These are phyloP conservation scores for Colletotrichum orchidophilum DNA, from an alignment of 2,329 filamentous ascomycete species.

Conservation along the genomic window DNA sequence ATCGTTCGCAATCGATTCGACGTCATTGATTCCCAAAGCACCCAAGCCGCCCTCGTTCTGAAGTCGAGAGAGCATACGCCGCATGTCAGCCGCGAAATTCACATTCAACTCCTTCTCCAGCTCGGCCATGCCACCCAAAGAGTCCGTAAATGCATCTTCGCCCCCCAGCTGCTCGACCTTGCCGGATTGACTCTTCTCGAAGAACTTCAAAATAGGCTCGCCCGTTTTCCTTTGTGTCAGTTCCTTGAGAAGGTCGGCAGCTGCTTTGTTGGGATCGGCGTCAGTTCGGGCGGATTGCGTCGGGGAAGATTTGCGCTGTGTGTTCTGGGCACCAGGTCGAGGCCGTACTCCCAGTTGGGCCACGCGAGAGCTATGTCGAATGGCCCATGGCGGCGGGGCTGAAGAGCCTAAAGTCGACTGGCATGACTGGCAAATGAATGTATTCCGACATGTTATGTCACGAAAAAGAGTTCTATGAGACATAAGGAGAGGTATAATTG, in stretches of 20 bases:
- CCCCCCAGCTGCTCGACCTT: conserved; percentile 48
- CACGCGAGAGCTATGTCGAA: conserved; percentile 45
- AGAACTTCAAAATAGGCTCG: conserved; percentile 51
- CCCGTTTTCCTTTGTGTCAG: conserved; percentile 28
- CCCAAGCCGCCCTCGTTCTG: conserved; percentile 28
- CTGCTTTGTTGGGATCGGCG: conserved; percentile 2
- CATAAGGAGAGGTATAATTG: conserved; percentile 29
- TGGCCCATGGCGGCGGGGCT: conserved; percentile 40
- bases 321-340: background rate
- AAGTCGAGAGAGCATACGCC: conserved; percentile 42
- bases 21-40: conserved; percentile 55
- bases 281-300: background rate
- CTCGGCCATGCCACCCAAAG: conserved; percentile 45
- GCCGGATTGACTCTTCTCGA: conserved; percentile 55
- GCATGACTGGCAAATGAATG: conserved; percentile 50
- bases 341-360: conserved; percentile 28
- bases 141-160: conserved; percentile 52
- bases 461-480: conserved; percentile 39
- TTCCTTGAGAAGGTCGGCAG: conserved; percentile 37
- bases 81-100: conserved; percentile 36
- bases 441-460: conserved; percentile 46
- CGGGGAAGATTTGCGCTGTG: background rate
- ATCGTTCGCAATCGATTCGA: conserved; percentile 53
- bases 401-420: conserved; percentile 42
- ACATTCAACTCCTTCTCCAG: conserved; percentile 41